phyloP scores from a whole-genome alignment of 2,329 filamentous ascomycete species.

The Ambrosiella cleistominuta region DNA sequence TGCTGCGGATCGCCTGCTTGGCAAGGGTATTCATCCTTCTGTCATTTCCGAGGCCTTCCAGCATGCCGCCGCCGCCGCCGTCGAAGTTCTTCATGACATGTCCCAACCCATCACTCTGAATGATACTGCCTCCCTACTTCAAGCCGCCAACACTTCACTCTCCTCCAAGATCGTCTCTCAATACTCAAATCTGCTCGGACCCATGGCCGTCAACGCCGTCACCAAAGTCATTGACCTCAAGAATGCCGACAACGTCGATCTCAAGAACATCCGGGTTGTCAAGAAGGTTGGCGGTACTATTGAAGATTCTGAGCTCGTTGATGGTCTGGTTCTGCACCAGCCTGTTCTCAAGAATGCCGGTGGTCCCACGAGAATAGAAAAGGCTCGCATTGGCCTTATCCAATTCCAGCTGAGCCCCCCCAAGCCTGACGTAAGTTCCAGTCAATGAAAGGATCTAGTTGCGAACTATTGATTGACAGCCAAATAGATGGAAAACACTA shows the following conservation, averaged over 20 bases:
- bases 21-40: slow-evolving; percentile 91
- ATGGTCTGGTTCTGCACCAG: slow-evolving; percentile 84
- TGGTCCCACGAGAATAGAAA: slow-evolving; percentile 84
- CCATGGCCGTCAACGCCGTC: slow-evolving; percentile 95
- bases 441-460: background rate
- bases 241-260: slow-evolving; percentile 88
- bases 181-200: slow-evolving; percentile 85
- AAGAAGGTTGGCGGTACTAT: slow-evolving; percentile 98
- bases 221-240: slow-evolving; percentile 90
- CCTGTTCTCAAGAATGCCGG: slow-evolving; percentile 84
- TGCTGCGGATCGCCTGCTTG: slow-evolving; percentile 76
- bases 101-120: slow-evolving; percentile 78
- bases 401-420: slow-evolving; percentile 97
- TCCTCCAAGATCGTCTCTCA: slow-evolving; percentile 98
- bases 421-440: slow-evolving; percentile 66
- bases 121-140: slow-evolving; percentile 78
- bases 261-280: slow-evolving; percentile 89
- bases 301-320: slow-evolving; percentile 93
- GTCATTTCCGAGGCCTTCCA: slow-evolving; percentile 97
- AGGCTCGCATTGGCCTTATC: slow-evolving; percentile 89
- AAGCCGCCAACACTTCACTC: slow-evolving; percentile 90
- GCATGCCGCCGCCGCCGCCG: slow-evolving; percentile 74
- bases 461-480: background rate
- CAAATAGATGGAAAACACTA: slow-evolving; percentile 89
- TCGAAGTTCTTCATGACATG: slow-evolving; percentile 85